Evolutionary conservation across 108 stramenopile species (phyloP).

Genomic region (Skeletonema costatum): DNA sequence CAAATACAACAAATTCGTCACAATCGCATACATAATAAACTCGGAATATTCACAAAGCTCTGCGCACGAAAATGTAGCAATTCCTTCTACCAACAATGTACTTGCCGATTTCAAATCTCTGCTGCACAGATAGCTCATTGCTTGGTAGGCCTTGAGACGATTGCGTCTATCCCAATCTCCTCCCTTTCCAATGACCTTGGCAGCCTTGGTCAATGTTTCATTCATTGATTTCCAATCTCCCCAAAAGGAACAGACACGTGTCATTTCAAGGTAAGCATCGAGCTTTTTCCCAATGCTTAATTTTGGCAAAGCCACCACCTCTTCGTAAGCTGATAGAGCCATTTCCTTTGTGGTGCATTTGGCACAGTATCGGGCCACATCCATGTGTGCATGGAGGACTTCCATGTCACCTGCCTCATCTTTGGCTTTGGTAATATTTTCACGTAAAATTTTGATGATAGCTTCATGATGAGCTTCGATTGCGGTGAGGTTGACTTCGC

Average conservation of each 20-base stretch:
- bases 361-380: conserved; percentile 87
- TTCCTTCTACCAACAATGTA: conserved; percentile 86
- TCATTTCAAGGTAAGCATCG: conserved; percentile 92
- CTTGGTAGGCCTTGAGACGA: conserved; percentile 95
- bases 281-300: conserved; percentile 95
- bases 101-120: conserved; percentile 90
- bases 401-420: conserved; percentile 98
- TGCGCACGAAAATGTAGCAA: conserved; percentile 96
- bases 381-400: conserved; percentile 91
- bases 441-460: conserved; percentile 52
- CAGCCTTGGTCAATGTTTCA: conserved; percentile 53
- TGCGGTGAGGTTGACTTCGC: conserved; percentile 46
- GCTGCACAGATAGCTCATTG: conserved; percentile 69
- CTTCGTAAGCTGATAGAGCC: conserved; percentile 85
- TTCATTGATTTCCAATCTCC: conserved; percentile 65
- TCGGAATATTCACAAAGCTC: conserved; percentile 94
- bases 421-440: conserved; percentile 75
- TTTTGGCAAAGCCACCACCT: conserved; percentile 84
- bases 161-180: conserved; percentile 99
- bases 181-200: conserved; percentile 84
- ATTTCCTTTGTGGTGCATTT: conserved; percentile 79
- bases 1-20: conserved; percentile 89
- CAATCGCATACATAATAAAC: conserved; percentile 91
- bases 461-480: conserved; percentile 52
- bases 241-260: conserved; percentile 88